Evolutionary conservation across 352 stramenopile species (phyloP), one percentile per base, ranked within the genome.

Genomic region (Phytopythium delawarense): DNA sequence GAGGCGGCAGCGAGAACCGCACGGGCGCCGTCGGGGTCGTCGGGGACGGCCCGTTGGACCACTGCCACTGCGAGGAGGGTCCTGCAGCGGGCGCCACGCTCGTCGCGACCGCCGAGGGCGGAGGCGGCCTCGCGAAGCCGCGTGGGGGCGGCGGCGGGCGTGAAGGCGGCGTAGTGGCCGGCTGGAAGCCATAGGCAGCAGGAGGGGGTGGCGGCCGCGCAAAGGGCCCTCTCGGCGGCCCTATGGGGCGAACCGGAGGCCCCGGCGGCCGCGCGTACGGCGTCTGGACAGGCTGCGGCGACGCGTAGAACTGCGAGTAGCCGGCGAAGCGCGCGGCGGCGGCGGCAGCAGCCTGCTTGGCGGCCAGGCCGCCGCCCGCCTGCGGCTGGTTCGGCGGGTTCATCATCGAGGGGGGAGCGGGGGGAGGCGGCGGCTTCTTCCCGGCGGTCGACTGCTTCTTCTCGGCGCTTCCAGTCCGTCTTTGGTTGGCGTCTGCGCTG

Each of bases 221-320:
- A 30, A 69, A 71, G 0, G 50, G 58, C 54, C 62, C 57, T 6
- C 57, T 59, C 7, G 61, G 66, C 35, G 56, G 63, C 2, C 65
- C 65, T 61, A 78, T 75, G 30, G 62, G 64, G 16, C 66, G 71
- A 34, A 44, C 42, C 30, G 63, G 63, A 20, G 45, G 18, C 13
- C 39, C 21, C 4, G 23, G 57, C 40, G 56, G 57, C 48, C 45
- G 61, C 49, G 45, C 59, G 35, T 25, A 45, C 13, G 2, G 46
- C 44, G 42, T 21, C 2, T 39, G 45, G 18, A 23, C 35, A 4
- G 35, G 25, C n/a, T 54, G 51, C 2, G 74, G 64, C 12, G 77
- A 69, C 51, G 66, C 69, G 71, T 89, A 89, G 68, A 91, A 89
- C 30, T 82, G 79, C 20, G 81, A 74, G 59, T 89, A 91, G 45